phyloP scores from a whole-genome alignment of 2,329 filamentous ascomycete genomes.

The Botrytis squamosa region DNA sequence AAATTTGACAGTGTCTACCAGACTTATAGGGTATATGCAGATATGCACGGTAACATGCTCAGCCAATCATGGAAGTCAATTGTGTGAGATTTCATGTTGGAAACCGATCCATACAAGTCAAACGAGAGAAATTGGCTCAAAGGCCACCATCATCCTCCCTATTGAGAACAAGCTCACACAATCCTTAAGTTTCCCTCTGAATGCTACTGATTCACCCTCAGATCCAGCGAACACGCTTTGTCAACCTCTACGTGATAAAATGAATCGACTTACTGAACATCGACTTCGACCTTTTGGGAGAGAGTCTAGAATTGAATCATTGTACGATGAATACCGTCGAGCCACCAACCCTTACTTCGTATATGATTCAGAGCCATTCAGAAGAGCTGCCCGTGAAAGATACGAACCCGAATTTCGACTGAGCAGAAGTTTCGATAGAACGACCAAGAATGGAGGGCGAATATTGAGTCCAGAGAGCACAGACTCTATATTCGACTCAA shows the following conservation, averaged over 20 bases:
- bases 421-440: background rate
- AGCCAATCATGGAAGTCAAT: conserved; percentile 5
- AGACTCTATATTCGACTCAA: background rate
- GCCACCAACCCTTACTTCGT: background rate
- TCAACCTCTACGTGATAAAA: background rate
- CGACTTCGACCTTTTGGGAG: conserved; percentile 13
- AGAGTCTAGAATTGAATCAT: conserved; percentile 6
- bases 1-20: background rate
- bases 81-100: background rate
- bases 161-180: background rate
- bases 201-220: background rate
- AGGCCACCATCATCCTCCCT: background rate
- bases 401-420: conserved; percentile 1
- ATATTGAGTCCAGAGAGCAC: background rate
- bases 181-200: background rate
- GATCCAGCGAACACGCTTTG: background rate
- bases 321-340: conserved; percentile 13
- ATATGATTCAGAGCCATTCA: background rate
- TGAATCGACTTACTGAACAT: conserved; percentile 18
- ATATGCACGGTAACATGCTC: background rate
- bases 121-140: conserved; percentile 1
- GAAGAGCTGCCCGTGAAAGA: background rate
- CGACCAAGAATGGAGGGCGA: background rate
- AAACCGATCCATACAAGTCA: background rate
- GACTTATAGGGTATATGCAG: background rate